These are phyloP conservation scores for Stropharia rugosoannulata DNA, from an alignment of 768 basidiomycete species.

Conservation along the genomic window DNA sequence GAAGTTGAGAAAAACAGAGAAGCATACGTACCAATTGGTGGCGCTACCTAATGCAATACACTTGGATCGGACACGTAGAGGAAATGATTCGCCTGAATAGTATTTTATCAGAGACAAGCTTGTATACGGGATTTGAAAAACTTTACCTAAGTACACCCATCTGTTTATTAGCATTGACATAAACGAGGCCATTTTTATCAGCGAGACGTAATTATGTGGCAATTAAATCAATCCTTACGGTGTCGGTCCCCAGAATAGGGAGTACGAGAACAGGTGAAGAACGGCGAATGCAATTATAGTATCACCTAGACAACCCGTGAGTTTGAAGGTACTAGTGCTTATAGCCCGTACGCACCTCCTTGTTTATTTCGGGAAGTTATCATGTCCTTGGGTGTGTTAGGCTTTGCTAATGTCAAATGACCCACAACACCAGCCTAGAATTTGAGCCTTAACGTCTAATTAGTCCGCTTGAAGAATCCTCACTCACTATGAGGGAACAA, in stretches of 20 bases:
- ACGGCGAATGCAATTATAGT: constrained; percentile 74
- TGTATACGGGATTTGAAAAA: neutral
- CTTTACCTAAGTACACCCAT: constrained; percentile 63
- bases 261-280: constrained; percentile 71
- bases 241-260: constrained; percentile 76
- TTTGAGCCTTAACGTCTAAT: neutral
- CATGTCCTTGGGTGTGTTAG: constrained; percentile 41
- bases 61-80: constrained; percentile 76
- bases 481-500: constrained; percentile 59
- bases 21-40: constrained; percentile 33
- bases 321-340: neutral
- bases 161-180: constrained; percentile 16
- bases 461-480: neutral
- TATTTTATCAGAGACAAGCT: neutral
- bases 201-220: neutral
- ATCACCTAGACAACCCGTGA: constrained; percentile 38
- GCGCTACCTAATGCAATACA: constrained; percentile 73
- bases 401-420: constrained; percentile 61
- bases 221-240: constrained; percentile 34
- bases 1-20: no score
- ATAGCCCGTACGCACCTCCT: constrained; percentile 35
- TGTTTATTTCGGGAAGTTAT: constrained; percentile 56
- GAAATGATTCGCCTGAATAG: constrained; percentile 66
- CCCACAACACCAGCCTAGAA: constrained; percentile 69
- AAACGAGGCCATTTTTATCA: no score